Conservation (phyloP, 345 rosid species). For the Bruguiera sexangula region DNA sequence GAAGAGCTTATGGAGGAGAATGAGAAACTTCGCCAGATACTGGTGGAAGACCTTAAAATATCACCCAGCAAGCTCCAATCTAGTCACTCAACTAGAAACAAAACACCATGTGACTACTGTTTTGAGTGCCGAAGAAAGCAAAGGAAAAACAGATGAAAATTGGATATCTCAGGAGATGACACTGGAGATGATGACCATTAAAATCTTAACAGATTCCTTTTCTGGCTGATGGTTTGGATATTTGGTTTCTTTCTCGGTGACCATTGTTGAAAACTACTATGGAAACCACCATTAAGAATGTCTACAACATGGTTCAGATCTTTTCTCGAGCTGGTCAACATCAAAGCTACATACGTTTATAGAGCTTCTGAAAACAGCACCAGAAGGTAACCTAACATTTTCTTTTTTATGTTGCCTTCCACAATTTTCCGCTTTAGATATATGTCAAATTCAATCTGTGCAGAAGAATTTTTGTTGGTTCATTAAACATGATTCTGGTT, state of each 20-base stretch:
- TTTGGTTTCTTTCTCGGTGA: background rate
- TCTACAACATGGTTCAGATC: background rate
- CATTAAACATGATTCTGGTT: background rate
- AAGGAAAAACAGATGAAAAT: conserved; percentile 44
- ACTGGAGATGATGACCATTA: background rate
- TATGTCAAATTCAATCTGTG: background rate
- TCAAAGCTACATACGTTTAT: conserved; percentile 2
- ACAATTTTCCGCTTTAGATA: background rate
- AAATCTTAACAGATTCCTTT: conserved; percentile 2
- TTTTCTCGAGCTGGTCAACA: too few relatives aligned
- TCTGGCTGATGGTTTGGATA: background rate
- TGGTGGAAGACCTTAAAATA: conserved; percentile 73
- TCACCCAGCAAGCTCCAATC: conserved; percentile 60
- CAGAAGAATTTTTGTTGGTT: background rate
- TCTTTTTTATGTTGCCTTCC: background rate
- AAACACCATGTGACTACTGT: conserved; percentile 60
- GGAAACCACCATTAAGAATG: background rate
- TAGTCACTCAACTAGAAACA: conserved; percentile 36
- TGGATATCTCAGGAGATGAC: conserved; percentile 5
- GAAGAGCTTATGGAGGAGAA: conserved; percentile 80
- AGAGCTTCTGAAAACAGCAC: conserved; percentile 1
- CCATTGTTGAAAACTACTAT: too few relatives aligned
- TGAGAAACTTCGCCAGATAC: conserved; percentile 64
- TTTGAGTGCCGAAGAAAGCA: conserved; percentile 89
- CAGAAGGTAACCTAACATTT: conserved; percentile 10